phyloP scores from a whole-genome alignment of 2,329 filamentous ascomycete genomes.

The Aspergillus ochraceoroseus region DNA sequence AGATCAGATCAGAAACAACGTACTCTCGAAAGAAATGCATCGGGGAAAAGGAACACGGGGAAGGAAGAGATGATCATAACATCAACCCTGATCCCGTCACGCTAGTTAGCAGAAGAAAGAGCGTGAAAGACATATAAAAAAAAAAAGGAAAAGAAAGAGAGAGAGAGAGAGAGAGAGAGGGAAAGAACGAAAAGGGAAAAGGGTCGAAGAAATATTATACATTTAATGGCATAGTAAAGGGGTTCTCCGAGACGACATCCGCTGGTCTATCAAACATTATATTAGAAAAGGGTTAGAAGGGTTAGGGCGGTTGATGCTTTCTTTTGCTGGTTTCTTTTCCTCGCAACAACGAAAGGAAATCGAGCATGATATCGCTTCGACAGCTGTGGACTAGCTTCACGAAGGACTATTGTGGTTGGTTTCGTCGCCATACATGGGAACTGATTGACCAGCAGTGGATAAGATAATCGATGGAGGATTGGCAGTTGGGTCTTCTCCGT shows the following conservation, averaged over 20 bases:
- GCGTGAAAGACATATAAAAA: too few relatives aligned
- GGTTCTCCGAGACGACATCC: conserved; percentile 29
- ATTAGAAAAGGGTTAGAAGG: conserved; percentile 23
- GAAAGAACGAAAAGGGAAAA: conserved; percentile 14
- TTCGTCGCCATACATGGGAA: conserved; percentile 23
- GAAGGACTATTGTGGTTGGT: conserved; percentile 23
- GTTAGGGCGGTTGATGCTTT: neutral
- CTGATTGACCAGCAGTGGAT: conserved; percentile 28
- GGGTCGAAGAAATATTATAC: conserved; percentile 20
- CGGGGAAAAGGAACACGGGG: conserved; percentile 1
- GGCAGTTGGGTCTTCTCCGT: conserved; percentile 21
- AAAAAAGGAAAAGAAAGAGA: conserved; percentile 4
- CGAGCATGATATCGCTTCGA: too few relatives aligned
- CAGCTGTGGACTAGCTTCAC: too few relatives aligned
- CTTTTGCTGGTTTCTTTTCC: too few relatives aligned
- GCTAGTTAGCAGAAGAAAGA: conserved; percentile 7
- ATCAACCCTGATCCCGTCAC: conserved; percentile 9
- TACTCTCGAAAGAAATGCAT: conserved; percentile 14
- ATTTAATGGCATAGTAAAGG: conserved; percentile 17
- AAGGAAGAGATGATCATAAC: conserved; percentile 9
- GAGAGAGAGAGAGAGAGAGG: conserved; percentile 12
- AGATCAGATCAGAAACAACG: conserved; percentile 6
- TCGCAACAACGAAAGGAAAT: too few relatives aligned
- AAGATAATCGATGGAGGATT: conserved; percentile 35
- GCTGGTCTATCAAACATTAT: conserved; percentile 35